Evolutionary conservation across 306 rosid species (phyloP).

Genomic region (Dryas octopetala): DNA sequence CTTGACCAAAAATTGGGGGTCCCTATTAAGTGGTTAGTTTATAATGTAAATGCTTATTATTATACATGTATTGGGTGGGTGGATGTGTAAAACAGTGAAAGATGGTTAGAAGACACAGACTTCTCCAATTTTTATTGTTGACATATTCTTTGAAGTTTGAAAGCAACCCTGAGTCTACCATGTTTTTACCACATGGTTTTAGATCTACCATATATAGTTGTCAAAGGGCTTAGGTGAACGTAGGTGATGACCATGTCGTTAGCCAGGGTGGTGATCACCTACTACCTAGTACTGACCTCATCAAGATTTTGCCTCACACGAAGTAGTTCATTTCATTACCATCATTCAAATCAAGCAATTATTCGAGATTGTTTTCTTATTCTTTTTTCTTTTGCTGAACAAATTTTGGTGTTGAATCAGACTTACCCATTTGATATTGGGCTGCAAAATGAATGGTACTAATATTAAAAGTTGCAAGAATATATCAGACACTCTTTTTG

Average conservation of each 20-base stretch:
- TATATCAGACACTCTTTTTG: too few species aligned
- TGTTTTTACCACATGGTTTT: background rate
- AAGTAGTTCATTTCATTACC: background rate
- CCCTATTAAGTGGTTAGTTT: constrained; percentile 4
- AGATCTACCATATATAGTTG: too few species aligned
- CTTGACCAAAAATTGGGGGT: constrained; percentile 1
- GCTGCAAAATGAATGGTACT: background rate
- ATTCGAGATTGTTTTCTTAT: background rate
- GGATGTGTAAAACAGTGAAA: background rate
- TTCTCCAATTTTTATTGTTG: background rate
- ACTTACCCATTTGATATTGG: background rate
- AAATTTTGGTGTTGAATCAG: background rate
- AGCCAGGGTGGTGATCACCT: background rate
- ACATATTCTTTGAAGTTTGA: background rate
- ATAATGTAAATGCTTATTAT: constrained; percentile 1
- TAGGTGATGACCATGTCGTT: background rate
- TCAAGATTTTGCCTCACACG: background rate
- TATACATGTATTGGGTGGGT: background rate
- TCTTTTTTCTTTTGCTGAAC: background rate
- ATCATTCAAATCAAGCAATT: too few species aligned
- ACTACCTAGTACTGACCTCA: background rate
- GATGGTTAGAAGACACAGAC: background rate
- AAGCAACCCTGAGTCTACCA: background rate
- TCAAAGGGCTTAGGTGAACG: background rate
- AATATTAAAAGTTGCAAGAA: too few species aligned